Percentiles rank a stretch among this genome's conserved stretches.
Conservation (phyloP, 73 alveolate genomes). For the Paramecium primaurelia region DNA sequence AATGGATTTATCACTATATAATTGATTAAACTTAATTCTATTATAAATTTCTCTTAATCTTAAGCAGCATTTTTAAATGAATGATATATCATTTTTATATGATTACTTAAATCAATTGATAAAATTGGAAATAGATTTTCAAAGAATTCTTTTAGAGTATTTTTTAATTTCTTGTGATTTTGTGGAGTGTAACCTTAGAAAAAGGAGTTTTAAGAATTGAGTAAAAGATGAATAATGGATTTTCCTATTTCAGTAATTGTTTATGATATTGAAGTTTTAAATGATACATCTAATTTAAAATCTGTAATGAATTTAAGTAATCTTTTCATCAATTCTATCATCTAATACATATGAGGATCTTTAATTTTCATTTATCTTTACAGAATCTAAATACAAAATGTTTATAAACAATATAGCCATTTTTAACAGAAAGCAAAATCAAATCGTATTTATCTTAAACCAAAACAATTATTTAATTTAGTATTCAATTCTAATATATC, state of each 20-base stretch:
- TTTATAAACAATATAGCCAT: not conserved
- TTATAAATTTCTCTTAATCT: slow-evolving; percentile 7
- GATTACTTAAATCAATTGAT: not conserved
- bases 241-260: slow-evolving; percentile 18
- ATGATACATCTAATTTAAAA: not conserved
- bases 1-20: not conserved
- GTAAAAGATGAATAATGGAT: not conserved
- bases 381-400: not conserved
- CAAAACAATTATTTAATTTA: not conserved
- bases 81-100: not conserved
- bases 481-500: slow-evolving; percentile 21
- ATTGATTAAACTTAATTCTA: slow-evolving; percentile 1
- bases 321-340: slow-evolving; percentile 20
- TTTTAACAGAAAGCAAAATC: not conserved
- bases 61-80: not conserved
- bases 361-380: slow-evolving; percentile 4
- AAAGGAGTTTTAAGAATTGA: slow-evolving; percentile 10
- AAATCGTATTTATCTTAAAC: not conserved
- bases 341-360: slow-evolving; percentile 6
- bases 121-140: slow-evolving; percentile 11
- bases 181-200: slow-evolving; percentile 1
- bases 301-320: not conserved
- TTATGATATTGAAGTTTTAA: not conserved
- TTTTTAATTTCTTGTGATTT: slow-evolving; percentile 1
- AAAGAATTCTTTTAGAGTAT: slow-evolving; percentile 17